Conservation (phyloP, 2,329 filamentous ascomycete genomes). For the Diaporthe vaccinii region DNA sequence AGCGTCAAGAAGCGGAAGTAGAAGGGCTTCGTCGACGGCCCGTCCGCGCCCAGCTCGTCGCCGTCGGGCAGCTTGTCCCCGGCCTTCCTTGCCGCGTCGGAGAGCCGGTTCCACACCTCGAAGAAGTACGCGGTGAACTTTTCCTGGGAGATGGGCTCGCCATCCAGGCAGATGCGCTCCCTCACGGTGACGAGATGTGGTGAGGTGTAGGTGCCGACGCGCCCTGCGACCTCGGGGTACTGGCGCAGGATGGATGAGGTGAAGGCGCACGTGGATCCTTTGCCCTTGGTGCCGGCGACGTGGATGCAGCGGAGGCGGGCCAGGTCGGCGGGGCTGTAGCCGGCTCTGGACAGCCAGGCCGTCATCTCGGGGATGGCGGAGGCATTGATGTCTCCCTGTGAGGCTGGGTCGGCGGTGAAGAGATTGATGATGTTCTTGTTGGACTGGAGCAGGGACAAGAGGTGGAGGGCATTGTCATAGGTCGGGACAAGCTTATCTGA, state of each 20-base stretch:
- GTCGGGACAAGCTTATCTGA: slow-evolving; percentile 51
- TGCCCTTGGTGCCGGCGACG: slow-evolving; percentile 94
- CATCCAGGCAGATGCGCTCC: slow-evolving; percentile 87
- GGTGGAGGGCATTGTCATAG: slow-evolving; percentile 77
- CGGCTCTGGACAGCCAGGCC: slow-evolving; percentile 81
- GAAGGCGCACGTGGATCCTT: slow-evolving; percentile 89
- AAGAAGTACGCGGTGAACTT: slow-evolving; percentile 85
- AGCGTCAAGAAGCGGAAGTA: slow-evolving; percentile 95
- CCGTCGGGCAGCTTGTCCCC: slow-evolving; percentile 54
- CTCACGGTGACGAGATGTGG: slow-evolving; percentile 87
- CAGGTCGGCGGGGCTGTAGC: slow-evolving; percentile 71
- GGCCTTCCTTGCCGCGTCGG: slow-evolving; percentile 52
- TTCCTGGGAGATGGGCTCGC: slow-evolving; percentile 75
- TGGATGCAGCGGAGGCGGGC: slow-evolving; percentile 73
- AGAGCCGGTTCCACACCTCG: slow-evolving; percentile 80
- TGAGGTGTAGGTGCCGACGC: slow-evolving; percentile 85
- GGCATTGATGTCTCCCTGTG: slow-evolving; percentile 72
- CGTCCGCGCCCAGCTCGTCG: slow-evolving; percentile 63
- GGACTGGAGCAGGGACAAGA: slow-evolving; percentile 82
- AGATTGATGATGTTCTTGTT: slow-evolving; percentile 76
- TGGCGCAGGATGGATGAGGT: slow-evolving; percentile 80
- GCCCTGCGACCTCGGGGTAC: slow-evolving; percentile 50
- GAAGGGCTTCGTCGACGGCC: slow-evolving; percentile 80
- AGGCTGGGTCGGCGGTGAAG: slow-evolving; percentile 61
- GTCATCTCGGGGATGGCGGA: slow-evolving; percentile 85